Conservation (phyloP, 176 grass and related monocot genomes). For the Rhynchospora breviuscula region DNA sequence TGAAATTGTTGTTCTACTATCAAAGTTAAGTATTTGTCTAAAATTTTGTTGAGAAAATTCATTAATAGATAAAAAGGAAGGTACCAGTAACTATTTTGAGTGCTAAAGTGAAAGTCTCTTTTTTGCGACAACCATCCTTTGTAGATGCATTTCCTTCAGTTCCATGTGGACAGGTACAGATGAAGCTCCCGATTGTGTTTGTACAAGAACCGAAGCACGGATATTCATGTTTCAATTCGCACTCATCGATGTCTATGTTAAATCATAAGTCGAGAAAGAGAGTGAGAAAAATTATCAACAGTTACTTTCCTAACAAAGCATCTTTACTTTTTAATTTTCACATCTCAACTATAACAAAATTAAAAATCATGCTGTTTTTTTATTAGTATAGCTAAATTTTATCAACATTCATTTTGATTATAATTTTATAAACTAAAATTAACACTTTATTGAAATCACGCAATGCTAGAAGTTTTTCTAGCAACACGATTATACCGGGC, state of each 20-base stretch:
- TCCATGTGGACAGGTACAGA: constrained; percentile 35
- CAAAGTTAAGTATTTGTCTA: not conserved
- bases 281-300: not conserved
- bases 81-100: constrained; percentile 49
- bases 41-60: not conserved
- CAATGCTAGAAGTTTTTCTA: no score
- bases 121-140: constrained; percentile 35
- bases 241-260: constrained; percentile 56
- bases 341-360: no score
- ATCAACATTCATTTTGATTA: no score
- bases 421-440: no score
- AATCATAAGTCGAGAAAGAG: not conserved
- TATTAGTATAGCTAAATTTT: no score
- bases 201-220: constrained; percentile 39
- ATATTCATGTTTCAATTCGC: not conserved
- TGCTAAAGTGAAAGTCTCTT: constrained; percentile 40
- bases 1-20: no score
- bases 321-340: no score
- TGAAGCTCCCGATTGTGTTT: constrained; percentile 26
- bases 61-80: not conserved
- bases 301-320: not conserved
- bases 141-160: constrained; percentile 18
- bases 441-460: no score
- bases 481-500: no score
- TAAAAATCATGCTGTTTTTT: no score